Percentiles rank a stretch among this genome's conserved stretches.
Conservation (phyloP, 768 basidiomycete species). For the Fistulinella prunicolor region DNA sequence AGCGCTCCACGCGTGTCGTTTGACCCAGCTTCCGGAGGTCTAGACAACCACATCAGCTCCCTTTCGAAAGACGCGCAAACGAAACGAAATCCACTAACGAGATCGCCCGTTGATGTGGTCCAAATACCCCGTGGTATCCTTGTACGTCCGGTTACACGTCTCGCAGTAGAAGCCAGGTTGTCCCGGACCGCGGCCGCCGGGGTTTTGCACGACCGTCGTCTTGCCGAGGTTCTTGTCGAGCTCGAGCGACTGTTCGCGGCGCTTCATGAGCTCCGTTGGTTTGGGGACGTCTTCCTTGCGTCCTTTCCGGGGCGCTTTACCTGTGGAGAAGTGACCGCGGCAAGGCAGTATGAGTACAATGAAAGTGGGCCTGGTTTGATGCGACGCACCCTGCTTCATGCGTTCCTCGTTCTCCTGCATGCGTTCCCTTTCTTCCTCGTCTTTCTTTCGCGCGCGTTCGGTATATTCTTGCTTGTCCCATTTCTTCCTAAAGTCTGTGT, state of each 20-base stretch:
- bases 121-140: conserved; percentile 90
- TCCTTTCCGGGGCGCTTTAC: conserved; percentile 76
- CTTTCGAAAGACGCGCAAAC: not conserved
- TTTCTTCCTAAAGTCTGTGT: conserved; percentile 81
- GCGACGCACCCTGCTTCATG: conserved; percentile 68
- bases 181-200: conserved; percentile 78
- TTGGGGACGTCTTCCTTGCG: conserved; percentile 77
- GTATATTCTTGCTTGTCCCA: conserved; percentile 95
- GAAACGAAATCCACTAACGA: conserved; percentile 54
- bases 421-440: conserved; percentile 73
- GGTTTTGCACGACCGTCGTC: conserved; percentile 90
- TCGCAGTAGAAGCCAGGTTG: conserved; percentile 96
- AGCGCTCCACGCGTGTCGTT: conserved; percentile 86
- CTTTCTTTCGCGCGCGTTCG: conserved; percentile 78
- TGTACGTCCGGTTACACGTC: conserved; percentile 85
- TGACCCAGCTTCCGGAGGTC: conserved; percentile 95
- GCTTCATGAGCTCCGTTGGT: conserved; percentile 91
- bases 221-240: conserved; percentile 95
- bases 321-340: conserved; percentile 44
- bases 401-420: conserved; percentile 86
- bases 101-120: conserved; percentile 94
- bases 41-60: conserved; percentile 32
- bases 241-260: conserved; percentile 78
- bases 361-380: no score
- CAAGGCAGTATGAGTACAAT: no score